Evolutionary conservation across 805 yeast species (phyloP).

Genomic region (Vanderwaltozyma polyspora): DNA sequence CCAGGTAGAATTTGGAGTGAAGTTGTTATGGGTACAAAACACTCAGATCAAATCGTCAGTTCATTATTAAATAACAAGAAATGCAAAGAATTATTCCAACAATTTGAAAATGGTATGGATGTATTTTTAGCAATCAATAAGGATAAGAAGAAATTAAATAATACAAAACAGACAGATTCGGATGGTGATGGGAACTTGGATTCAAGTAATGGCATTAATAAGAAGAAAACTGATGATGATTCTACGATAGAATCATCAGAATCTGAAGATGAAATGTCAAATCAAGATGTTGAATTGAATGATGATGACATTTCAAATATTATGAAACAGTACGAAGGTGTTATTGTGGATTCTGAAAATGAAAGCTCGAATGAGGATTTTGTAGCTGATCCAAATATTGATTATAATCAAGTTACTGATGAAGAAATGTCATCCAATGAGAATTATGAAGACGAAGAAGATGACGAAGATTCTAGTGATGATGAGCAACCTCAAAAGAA

Average conservation of each 20-base stretch:
- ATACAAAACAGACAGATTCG: constrained; percentile 10
- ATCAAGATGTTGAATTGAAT: constrained; percentile 7
- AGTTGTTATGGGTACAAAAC: constrained; percentile 14
- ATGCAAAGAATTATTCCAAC: constrained; percentile 35
- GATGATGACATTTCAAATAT: constrained; percentile 7
- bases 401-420: constrained; percentile 52
- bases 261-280: constrained; percentile 9
- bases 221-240: too few species aligned
- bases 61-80: constrained; percentile 35
- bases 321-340: constrained; percentile 28
- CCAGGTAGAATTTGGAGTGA: constrained; percentile 38
- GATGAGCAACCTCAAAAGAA: constrained; percentile 17
- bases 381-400: constrained; percentile 16
- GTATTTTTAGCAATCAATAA: constrained; percentile 26
- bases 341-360: constrained; percentile 30
- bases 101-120: constrained; percentile 31
- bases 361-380: constrained; percentile 34
- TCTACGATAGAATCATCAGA: constrained; percentile 11
- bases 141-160: constrained; percentile 10
- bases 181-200: constrained; percentile 9
- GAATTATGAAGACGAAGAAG: constrained; percentile 19
- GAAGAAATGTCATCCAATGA: constrained; percentile 47
- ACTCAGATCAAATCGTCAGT: constrained; percentile 27
- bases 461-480: constrained; percentile 11
- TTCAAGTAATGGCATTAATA: neutral